These are phyloP conservation scores for Macrolepiota albuminosa DNA, from an alignment of 768 basidiomycete species.

Conservation along the genomic window DNA sequence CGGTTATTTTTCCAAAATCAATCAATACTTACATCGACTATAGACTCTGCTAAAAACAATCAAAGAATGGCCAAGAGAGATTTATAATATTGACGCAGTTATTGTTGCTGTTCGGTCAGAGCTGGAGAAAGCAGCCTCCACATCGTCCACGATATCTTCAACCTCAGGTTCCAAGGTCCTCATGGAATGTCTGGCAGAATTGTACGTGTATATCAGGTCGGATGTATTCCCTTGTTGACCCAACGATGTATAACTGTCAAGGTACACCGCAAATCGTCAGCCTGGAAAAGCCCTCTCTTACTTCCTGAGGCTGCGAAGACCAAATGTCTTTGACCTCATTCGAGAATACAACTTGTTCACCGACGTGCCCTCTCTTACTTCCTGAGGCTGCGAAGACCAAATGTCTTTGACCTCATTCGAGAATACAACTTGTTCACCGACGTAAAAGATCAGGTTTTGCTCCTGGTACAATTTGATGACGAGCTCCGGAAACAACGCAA, in stretches of 20 bases:
- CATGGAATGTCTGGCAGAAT: constrained; percentile 93
- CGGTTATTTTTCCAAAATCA: neutral
- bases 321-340: constrained; percentile 93
- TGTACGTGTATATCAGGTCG: constrained; percentile 43
- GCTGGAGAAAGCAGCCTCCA: constrained; percentile 57
- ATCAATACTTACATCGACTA: constrained; percentile 1
- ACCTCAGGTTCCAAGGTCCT: constrained; percentile 53
- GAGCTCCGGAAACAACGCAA: constrained; percentile 67
- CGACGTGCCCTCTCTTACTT: constrained; percentile 87
- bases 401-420: constrained; percentile 92
- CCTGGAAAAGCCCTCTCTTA: constrained; percentile 92
- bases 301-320: constrained; percentile 78
- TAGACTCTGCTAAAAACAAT: constrained; percentile 77
- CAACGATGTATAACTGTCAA: constrained; percentile 22
- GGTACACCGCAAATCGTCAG: constrained; percentile 84
- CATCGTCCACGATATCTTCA: constrained; percentile 38
- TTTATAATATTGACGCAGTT: constrained; percentile 85
- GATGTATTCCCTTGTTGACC: neutral
- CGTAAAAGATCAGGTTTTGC: constrained; percentile 88
- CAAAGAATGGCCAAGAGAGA: constrained; percentile 84
- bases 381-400: constrained; percentile 73
- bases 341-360: constrained; percentile 91
- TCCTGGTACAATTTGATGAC: constrained; percentile 92
- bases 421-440: constrained; percentile 94
- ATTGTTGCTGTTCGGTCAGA: constrained; percentile 86